These are phyloP conservation scores for Pichia ethanolica DNA, from an alignment of 805 yeast genomes.

Conservation along the genomic window DNA sequence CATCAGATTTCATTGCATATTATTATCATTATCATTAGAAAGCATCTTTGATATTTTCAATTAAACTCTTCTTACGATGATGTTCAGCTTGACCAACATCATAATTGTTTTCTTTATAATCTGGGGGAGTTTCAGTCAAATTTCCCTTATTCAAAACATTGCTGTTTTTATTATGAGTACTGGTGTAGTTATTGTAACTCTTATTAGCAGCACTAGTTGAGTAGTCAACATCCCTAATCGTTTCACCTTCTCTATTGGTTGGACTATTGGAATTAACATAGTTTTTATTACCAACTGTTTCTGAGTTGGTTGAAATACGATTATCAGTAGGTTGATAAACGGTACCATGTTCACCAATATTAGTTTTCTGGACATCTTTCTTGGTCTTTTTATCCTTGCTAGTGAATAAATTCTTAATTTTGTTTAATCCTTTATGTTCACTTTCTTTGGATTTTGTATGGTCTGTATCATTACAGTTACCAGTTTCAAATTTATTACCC, in stretches of 20 bases:
- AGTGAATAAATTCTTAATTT: constrained; percentile 1
- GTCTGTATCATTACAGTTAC: no score
- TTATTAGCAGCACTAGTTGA: background rate
- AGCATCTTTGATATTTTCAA: constrained; percentile 8
- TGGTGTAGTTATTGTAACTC: background rate
- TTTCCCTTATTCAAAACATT: background rate
- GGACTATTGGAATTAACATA: background rate
- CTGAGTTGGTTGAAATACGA: background rate
- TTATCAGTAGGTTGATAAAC: background rate
- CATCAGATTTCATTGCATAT: no score
- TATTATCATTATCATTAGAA: background rate
- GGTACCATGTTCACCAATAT: background rate
- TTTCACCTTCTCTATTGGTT: background rate
- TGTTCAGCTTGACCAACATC: background rate
- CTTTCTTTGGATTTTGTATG: no score
- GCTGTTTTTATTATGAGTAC: background rate
- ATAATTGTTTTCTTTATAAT: background rate
- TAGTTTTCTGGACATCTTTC: background rate
- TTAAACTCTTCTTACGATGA: constrained; percentile 5
- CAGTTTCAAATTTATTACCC: no score
- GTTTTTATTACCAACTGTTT: background rate
- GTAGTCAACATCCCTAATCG: background rate
- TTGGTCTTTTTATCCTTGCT: background rate
- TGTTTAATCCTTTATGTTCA: background rate
- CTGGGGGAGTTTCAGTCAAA: background rate